phyloP scores from a whole-genome alignment of 2,329 filamentous ascomycete genomes.

The Calonectria honghensis region DNA sequence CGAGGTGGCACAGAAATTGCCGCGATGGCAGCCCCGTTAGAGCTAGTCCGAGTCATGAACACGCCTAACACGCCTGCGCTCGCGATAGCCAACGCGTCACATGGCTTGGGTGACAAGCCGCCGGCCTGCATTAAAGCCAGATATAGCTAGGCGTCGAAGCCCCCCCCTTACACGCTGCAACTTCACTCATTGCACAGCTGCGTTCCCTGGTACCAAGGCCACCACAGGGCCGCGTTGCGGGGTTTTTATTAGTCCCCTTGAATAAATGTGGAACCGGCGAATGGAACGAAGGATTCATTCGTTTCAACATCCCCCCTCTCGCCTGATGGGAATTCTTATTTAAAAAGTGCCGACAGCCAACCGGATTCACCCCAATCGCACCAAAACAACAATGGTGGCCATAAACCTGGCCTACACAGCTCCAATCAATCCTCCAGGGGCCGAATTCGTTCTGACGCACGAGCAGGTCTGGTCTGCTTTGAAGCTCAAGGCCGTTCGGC shows the following conservation, averaged over 20 bases:
- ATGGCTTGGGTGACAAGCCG: slow-evolving; percentile 23
- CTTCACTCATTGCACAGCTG: neutral
- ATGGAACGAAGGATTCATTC: slow-evolving; percentile 15
- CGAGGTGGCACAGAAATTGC: slow-evolving; percentile 18
- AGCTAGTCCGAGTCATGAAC: slow-evolving; percentile 22
- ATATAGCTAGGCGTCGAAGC: neutral
- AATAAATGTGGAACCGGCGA: slow-evolving; percentile 30
- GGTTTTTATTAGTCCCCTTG: slow-evolving; percentile 20
- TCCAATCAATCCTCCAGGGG: slow-evolving; percentile 60
- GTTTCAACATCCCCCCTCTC: slow-evolving; percentile 13
- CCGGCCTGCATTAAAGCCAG: slow-evolving; percentile 12
- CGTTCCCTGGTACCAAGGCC: too few species aligned
- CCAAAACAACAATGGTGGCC: slow-evolving; percentile 55
- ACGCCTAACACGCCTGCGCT: slow-evolving; percentile 14
- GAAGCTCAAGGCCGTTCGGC: slow-evolving; percentile 59
- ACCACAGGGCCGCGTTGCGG: slow-evolving; percentile 12
- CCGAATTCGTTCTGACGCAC: slow-evolving; percentile 54
- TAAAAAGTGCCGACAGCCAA: slow-evolving; percentile 16
- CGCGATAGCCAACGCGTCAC: slow-evolving; percentile 10
- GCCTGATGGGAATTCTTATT: slow-evolving; percentile 19
- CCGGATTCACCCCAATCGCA: slow-evolving; percentile 8
- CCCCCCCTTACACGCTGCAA: neutral
- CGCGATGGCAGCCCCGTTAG: slow-evolving; percentile 17
- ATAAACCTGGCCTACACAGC: slow-evolving; percentile 59
- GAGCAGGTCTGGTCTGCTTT: slow-evolving; percentile 61